Evolutionary conservation across 139 green algal genomes (phyloP).

Genomic region (Haematococcus lacustris): DNA sequence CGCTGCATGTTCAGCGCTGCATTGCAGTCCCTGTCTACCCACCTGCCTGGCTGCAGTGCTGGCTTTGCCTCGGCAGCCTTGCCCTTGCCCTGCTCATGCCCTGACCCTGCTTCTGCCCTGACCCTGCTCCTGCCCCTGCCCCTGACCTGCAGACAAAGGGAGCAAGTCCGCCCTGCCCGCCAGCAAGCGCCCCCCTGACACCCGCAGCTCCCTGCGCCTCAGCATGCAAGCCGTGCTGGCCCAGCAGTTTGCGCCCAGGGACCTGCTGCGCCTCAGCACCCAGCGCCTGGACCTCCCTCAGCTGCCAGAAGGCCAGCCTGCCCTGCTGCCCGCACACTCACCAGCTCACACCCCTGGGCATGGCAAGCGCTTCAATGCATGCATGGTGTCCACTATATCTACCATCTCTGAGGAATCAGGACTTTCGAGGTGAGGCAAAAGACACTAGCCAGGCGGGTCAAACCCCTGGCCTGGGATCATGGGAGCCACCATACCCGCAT

Average conservation of each 20-base stretch:
- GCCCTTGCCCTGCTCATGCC: background rate
- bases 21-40: too few relatives aligned
- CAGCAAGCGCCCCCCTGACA: background rate
- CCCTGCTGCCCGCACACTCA: background rate
- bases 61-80: background rate
- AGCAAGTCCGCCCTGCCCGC: background rate
- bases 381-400: background rate
- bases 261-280: slow-evolving; percentile 1
- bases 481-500: too few relatives aligned
- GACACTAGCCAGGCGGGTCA: too few relatives aligned
- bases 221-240: background rate
- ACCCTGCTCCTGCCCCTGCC: too few relatives aligned
- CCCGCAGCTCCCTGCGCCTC: background rate
- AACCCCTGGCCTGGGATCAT: too few relatives aligned
- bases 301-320: background rate
- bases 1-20: too few relatives aligned
- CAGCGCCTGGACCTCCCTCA: background rate
- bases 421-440: background rate
- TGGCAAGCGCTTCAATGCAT: background rate
- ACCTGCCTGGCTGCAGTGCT: background rate
- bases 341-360: background rate
- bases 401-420: background rate
- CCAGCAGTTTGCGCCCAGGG: slow-evolving; percentile 4
- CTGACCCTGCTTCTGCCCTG: background rate
- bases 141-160: too few relatives aligned